Evolutionary conservation across 148 eudicot genomes (phyloP).

Genomic region (Vaccinium macrocarpon): DNA sequence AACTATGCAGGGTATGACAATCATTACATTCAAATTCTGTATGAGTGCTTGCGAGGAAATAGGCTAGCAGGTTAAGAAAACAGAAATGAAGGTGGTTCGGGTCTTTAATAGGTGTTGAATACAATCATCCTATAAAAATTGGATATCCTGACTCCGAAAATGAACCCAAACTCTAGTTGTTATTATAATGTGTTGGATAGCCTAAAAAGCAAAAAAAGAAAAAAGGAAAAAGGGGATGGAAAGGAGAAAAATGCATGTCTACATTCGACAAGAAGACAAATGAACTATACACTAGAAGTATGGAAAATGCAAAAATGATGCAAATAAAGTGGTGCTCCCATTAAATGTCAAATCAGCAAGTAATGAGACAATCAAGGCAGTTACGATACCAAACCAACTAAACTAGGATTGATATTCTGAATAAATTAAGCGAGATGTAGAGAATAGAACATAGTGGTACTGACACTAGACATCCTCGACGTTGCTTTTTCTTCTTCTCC

Average conservation of each 20-base stretch:
- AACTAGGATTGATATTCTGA: background rate
- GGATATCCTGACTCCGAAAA: background rate
- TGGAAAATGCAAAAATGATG: background rate
- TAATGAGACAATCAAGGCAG: background rate
- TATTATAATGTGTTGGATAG: background rate
- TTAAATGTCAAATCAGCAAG: background rate
- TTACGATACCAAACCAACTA: conserved; percentile 2
- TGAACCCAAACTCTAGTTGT: background rate
- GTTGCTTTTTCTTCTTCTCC: conserved; percentile 84
- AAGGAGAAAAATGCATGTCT: background rate
- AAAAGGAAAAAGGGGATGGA: background rate
- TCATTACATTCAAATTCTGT: background rate
- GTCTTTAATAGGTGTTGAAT: background rate
- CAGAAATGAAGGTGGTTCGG: background rate
- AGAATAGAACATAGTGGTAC: conserved; percentile 22
- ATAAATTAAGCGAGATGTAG: conserved; percentile 10
- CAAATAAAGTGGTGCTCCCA: background rate
- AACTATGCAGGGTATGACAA: background rate
- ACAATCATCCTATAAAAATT: background rate
- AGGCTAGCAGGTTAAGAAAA: background rate
- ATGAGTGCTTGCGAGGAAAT: background rate
- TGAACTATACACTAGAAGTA: background rate
- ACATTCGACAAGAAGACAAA: background rate
- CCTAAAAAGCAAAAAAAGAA: background rate
- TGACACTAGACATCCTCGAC: conserved; percentile 63